A percentile compares a stretch with the other conserved stretches of the same genome.
phyloP scores from a whole-genome alignment of 2,329 filamentous ascomycete species.

The Monilinia polystroma region DNA sequence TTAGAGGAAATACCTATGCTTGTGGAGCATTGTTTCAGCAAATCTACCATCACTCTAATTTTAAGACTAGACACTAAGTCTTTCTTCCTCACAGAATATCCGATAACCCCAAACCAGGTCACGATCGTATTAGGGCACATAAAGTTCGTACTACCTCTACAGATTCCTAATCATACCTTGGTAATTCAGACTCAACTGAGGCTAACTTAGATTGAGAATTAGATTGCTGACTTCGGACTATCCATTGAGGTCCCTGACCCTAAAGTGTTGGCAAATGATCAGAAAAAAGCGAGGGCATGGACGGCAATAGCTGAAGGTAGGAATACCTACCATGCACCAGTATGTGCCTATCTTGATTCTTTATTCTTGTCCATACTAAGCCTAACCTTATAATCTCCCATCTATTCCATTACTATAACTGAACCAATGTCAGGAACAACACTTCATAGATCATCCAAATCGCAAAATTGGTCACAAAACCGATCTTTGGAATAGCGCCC shows the following conservation, averaged over 20 bases:
- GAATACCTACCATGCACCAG: conserved; percentile 8
- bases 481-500: conserved; percentile 4
- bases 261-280: neutral
- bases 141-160: neutral
- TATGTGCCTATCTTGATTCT: neutral
- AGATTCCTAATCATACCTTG: neutral
- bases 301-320: neutral
- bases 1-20: neutral
- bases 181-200: neutral
- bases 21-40: neutral
- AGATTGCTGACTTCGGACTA: conserved; percentile 18
- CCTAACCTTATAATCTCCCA: neutral
- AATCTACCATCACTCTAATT: neutral
- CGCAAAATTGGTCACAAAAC: neutral
- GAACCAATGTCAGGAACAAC: conserved; percentile 5
- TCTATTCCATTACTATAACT: neutral
- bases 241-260: conserved; percentile 5
- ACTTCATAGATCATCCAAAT: neutral
- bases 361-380: neutral
- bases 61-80: neutral
- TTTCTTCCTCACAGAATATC: neutral
- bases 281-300: neutral
- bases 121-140: conserved; percentile 5
- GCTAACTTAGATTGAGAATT: neutral
- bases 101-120: conserved; percentile 6